Conservation (phyloP, 78 protist species). For the Dictyostelium citrinum region DNA sequence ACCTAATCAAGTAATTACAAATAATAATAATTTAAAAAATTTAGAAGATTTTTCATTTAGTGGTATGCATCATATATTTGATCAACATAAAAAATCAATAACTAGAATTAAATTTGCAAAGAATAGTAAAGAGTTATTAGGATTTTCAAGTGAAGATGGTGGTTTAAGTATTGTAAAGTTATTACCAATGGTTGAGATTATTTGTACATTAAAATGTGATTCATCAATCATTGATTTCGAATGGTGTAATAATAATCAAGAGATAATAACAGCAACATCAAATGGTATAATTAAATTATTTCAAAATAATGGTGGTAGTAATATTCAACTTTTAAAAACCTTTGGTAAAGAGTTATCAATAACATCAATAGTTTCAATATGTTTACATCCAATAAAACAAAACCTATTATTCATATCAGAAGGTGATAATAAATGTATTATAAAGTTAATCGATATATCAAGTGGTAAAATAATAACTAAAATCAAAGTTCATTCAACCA, state of each 20-base stretch:
- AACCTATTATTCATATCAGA: constrained; percentile 26
- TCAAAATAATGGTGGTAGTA: neutral
- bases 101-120: constrained; percentile 56
- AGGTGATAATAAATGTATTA: neutral
- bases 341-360: neutral
- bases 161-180: neutral
- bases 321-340: neutral
- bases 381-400: neutral
- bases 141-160: constrained; percentile 56
- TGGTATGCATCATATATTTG: constrained; percentile 78
- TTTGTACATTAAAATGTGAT: constrained; percentile 14
- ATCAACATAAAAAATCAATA: constrained; percentile 39
- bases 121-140: constrained; percentile 36
- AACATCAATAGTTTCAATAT: neutral
- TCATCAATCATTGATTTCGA: constrained; percentile 15
- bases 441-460: neutral
- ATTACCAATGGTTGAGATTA: neutral
- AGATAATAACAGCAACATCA: neutral
- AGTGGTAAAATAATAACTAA: neutral
- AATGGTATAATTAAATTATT: constrained; percentile 18
- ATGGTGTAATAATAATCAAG: constrained; percentile 42
- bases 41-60: constrained; percentile 64
- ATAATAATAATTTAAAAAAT: neutral
- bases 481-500: neutral
- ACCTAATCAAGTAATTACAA: neutral